phyloP scores from a whole-genome alignment of 768 basidiomycete species.

The Pisolithus orientalis region DNA sequence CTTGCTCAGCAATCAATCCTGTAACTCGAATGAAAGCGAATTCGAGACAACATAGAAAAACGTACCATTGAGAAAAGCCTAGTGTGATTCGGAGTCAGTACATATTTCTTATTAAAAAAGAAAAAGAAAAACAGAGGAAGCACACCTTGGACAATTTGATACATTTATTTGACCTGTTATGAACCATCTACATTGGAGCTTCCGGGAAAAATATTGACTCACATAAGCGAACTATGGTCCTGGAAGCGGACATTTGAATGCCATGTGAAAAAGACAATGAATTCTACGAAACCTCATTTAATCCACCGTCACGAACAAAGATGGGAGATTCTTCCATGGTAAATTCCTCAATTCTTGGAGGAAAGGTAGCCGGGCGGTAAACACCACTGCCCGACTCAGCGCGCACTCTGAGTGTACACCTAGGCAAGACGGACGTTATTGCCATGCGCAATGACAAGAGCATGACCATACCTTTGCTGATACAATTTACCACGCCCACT shows the following conservation, averaged over 20 bases:
- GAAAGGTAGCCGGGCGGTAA: conserved; percentile 42
- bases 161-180: conserved; percentile 4
- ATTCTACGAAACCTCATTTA: conserved; percentile 35
- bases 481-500: conserved; percentile 42
- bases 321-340: conserved; percentile 15
- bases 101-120: no score
- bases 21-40: neutral
- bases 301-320: conserved; percentile 35
- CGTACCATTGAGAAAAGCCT: conserved; percentile 5
- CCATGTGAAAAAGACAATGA: neutral
- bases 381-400: conserved; percentile 27
- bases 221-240: conserved; percentile 24
- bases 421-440: conserved; percentile 8
- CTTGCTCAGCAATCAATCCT: conserved; percentile 5
- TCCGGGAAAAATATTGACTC: conserved; percentile 11
- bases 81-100: neutral
- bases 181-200: neutral
- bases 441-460: neutral
- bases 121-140: neutral
- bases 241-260: neutral
- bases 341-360: conserved; percentile 25
- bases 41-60: neutral
- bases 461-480: conserved; percentile 31
- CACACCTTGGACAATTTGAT: conserved; percentile 5
- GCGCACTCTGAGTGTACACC: conserved; percentile 38